Percentiles rank a stretch among this genome's conserved stretches.
Evolutionary conservation across 345 rosid genomes (phyloP).

Genomic region (Camelina sativa): DNA sequence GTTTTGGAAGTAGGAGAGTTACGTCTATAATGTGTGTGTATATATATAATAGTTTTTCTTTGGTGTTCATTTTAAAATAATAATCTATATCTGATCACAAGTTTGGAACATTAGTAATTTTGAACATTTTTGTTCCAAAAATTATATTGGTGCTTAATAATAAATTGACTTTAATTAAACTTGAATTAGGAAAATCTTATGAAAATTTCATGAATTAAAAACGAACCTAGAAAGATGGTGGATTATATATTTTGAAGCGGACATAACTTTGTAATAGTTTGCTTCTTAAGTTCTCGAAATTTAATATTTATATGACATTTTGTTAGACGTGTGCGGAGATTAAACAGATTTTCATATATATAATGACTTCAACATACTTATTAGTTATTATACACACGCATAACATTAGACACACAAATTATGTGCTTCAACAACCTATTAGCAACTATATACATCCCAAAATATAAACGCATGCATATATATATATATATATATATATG

Average conservation of each 20-base stretch:
- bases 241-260: not conserved
- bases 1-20: constrained; percentile 28
- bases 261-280: constrained; percentile 5
- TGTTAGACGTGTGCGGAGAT: constrained; percentile 15
- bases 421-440: constrained; percentile 38
- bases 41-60: constrained; percentile 26
- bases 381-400: constrained; percentile 18
- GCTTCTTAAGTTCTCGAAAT: not conserved
- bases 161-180: not conserved
- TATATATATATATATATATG: too few species aligned
- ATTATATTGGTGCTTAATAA: not conserved
- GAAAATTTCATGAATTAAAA: not conserved
- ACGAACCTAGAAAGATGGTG: not conserved
- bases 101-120: constrained; percentile 27
- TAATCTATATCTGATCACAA: constrained; percentile 29
- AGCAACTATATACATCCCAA: constrained; percentile 24
- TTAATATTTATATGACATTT: not conserved
- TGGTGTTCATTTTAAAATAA: constrained; percentile 22
- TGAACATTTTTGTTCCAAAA: not conserved
- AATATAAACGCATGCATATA: not conserved
- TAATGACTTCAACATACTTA: constrained; percentile 6
- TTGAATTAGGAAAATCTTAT: not conserved
- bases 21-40: constrained; percentile 14
- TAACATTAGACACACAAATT: constrained; percentile 19
- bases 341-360: not conserved